phyloP scores from a whole-genome alignment of 2,329 filamentous ascomycete species.

The Geosmithia flava region DNA sequence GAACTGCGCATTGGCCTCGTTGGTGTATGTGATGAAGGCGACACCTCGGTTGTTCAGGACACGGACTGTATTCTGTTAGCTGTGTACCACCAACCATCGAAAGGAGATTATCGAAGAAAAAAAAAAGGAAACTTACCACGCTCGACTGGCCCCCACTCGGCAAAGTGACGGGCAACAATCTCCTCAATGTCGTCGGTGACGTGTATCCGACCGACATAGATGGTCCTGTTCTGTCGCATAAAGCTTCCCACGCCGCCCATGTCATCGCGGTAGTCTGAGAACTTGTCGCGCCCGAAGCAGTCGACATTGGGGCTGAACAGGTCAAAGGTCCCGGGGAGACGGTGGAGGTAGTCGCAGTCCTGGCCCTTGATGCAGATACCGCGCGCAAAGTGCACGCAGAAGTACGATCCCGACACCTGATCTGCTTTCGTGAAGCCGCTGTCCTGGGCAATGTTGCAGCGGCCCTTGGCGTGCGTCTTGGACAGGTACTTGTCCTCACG shows the following conservation, averaged over 20 bases:
- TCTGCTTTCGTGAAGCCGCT: slow-evolving; percentile 71
- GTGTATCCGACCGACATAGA: slow-evolving; percentile 90
- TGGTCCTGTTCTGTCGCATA: slow-evolving; percentile 82
- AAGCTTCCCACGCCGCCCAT: slow-evolving; percentile 97
- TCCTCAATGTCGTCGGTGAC: slow-evolving; percentile 97
- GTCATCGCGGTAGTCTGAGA: slow-evolving; percentile 85
- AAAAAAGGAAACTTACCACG: slow-evolving; percentile 34
- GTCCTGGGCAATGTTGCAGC: slow-evolving; percentile 77
- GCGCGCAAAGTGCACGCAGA: slow-evolving; percentile 82
- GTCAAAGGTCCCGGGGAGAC: slow-evolving; percentile 76
- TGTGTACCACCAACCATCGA: not conserved
- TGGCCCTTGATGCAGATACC: slow-evolving; percentile 74
- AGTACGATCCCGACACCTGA: slow-evolving; percentile 67
- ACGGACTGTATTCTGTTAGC: slow-evolving; percentile 33
- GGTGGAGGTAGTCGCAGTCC: slow-evolving; percentile 89
- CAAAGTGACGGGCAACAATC: slow-evolving; percentile 85
- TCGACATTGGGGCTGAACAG: slow-evolving; percentile 90
- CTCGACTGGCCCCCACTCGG: slow-evolving; percentile 92
- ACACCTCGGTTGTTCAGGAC: slow-evolving; percentile 85
- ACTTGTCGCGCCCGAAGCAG: slow-evolving; percentile 74
- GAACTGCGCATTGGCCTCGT: slow-evolving; percentile 82
- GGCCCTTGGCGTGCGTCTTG: slow-evolving; percentile 68
- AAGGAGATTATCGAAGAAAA: no score
- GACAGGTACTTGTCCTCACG: slow-evolving; percentile 83
- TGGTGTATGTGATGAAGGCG: slow-evolving; percentile 87